These are phyloP conservation scores for Phialemoniopsis sp. DNA, from an alignment of 2,329 filamentous ascomycete genomes.

Conservation along the genomic window DNA sequence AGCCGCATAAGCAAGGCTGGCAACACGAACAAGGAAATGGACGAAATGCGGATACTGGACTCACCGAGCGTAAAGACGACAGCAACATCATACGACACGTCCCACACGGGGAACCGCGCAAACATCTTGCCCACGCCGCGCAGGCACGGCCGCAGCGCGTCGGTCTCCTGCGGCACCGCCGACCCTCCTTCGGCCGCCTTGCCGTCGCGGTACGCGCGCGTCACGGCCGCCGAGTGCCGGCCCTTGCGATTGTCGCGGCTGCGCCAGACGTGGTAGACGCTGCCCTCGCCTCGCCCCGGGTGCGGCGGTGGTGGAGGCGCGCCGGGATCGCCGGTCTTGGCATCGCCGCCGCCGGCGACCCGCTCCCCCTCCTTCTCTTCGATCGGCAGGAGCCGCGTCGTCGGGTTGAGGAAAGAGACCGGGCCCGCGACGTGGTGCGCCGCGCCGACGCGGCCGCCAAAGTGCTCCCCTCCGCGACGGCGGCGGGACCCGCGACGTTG, in stretches of 20 bases:
- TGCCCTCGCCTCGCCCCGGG: background rate
- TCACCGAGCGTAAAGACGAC: slow-evolving; percentile 31
- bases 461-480: background rate
- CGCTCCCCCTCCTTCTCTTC: background rate
- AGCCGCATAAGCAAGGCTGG: background rate
- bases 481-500: no score
- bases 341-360: background rate
- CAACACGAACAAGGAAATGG: background rate
- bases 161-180: slow-evolving; percentile 14
- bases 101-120: slow-evolving; percentile 31
- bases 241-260: slow-evolving; percentile 39
- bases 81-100: slow-evolving; percentile 36
- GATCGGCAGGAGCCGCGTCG: slow-evolving; percentile 11
- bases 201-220: slow-evolving; percentile 10
- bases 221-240: slow-evolving; percentile 25
- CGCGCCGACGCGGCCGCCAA: background rate
- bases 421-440: slow-evolving; percentile 3
- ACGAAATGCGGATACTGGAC: slow-evolving; percentile 1
- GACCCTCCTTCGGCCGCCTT: slow-evolving; percentile 2
- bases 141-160: slow-evolving; percentile 16
- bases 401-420: slow-evolving; percentile 12
- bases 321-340: background rate
- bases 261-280: slow-evolving; percentile 30
- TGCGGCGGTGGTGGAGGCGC: background rate
- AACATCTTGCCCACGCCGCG: slow-evolving; percentile 28